phyloP scores from a whole-genome alignment of 2,329 filamentous ascomycete genomes.

The Cladosporium sp. region DNA sequence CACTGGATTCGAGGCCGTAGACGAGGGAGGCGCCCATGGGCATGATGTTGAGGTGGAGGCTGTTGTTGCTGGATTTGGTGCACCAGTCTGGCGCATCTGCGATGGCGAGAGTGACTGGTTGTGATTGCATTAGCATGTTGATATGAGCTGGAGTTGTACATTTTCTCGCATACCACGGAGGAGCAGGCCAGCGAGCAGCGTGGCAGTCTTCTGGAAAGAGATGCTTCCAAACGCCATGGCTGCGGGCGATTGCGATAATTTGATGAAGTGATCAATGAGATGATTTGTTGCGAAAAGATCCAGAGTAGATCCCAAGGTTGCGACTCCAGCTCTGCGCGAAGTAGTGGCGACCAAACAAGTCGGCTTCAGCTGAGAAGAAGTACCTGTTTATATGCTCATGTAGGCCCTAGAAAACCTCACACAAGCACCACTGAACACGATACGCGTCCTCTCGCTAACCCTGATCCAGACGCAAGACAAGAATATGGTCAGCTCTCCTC shows the following conservation, averaged over 20 bases:
- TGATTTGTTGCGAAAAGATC: not conserved
- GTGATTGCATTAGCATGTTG: not conserved
- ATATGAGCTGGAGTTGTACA: not conserved
- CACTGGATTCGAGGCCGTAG: slow-evolving; percentile 10
- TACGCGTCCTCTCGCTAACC: not conserved
- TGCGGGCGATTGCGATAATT: not conserved
- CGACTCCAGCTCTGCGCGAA: not conserved
- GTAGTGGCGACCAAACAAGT: not conserved
- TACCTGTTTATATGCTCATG: not conserved
- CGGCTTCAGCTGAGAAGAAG: not conserved
- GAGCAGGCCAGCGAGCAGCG: not conserved
- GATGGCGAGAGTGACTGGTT: not conserved
- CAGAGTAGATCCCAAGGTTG: not conserved
- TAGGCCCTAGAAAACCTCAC: not conserved
- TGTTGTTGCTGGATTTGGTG: not conserved
- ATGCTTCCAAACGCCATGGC: not conserved
- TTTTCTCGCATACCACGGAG: not conserved
- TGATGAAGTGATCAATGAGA: not conserved
- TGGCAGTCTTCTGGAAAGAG: not conserved
- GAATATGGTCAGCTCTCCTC: not conserved
- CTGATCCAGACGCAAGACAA: not conserved
- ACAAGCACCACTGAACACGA: not conserved
- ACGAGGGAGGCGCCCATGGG: slow-evolving; percentile 18
- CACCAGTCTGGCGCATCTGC: not conserved
- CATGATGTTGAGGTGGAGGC: not conserved